Conservation (phyloP, 331 rosid genomes). For the Cydonia oblonga region DNA sequence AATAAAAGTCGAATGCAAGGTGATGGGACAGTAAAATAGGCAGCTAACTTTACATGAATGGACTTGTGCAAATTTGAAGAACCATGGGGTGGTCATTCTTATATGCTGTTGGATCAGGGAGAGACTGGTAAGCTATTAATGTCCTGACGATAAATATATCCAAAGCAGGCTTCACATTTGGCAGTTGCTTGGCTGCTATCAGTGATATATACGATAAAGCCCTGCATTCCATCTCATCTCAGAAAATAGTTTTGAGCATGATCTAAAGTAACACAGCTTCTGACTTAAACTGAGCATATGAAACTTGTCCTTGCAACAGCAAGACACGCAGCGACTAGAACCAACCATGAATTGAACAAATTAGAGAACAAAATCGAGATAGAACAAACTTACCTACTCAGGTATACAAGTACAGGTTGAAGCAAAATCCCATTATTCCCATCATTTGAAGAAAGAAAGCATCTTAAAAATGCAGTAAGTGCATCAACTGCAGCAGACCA, state of each 20-base stretch:
- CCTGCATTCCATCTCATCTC: constrained; percentile 43
- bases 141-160: constrained; percentile 55
- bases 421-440: constrained; percentile 52
- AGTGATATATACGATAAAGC: constrained; percentile 64
- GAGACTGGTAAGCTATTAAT: constrained; percentile 76
- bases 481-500: constrained; percentile 97
- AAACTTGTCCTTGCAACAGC: background rate
- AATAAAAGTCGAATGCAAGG: constrained; percentile 3
- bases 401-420: constrained; percentile 81
- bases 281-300: background rate
- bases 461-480: constrained; percentile 72
- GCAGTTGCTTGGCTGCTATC: constrained; percentile 52
- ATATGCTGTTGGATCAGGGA: constrained; percentile 78
- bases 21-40: background rate
- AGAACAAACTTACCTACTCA: constrained; percentile 56
- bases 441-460: constrained; percentile 57
- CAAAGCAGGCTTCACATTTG: constrained; percentile 49
- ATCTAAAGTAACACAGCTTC: background rate
- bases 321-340: background rate
- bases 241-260: background rate
- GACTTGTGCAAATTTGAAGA: constrained; percentile 73
- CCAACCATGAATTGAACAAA: background rate
- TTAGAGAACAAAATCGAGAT: background rate
- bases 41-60: constrained; percentile 57
- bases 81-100: constrained; percentile 70